phyloP scores from a whole-genome alignment of 2,329 filamentous ascomycete species.

The Beauveria scarabaeidicola region DNA sequence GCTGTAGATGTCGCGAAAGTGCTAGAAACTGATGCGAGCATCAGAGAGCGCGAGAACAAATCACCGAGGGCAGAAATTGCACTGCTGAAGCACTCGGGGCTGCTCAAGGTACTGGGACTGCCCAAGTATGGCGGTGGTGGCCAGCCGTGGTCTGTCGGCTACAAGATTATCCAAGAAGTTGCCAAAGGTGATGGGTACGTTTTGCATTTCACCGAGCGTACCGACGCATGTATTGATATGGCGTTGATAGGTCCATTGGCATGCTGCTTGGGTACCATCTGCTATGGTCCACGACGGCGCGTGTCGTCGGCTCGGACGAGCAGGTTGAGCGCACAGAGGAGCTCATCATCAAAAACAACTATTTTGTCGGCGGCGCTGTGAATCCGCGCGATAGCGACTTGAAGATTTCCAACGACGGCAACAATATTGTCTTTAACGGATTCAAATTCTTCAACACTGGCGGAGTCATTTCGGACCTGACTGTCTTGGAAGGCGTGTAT shows the following conservation, averaged over 20 bases:
- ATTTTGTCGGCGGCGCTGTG: slow-evolving; percentile 57
- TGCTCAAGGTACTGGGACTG: slow-evolving; percentile 31
- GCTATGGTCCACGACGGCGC: slow-evolving; percentile 53
- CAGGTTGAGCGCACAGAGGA: slow-evolving; percentile 50
- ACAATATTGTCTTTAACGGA: slow-evolving; percentile 50
- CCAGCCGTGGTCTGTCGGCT: slow-evolving; percentile 41
- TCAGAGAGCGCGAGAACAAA: slow-evolving; percentile 30
- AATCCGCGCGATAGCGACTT: slow-evolving; percentile 57
- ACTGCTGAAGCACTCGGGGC: slow-evolving; percentile 32
- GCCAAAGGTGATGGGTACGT: slow-evolving; percentile 52
- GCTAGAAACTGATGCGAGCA: slow-evolving; percentile 25
- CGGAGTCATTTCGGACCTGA: slow-evolving; percentile 57
- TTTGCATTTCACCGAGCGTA: accelerated
- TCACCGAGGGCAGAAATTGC: slow-evolving; percentile 31
- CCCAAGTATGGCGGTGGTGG: slow-evolving; percentile 35
- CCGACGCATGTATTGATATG: neutral
- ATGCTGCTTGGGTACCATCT: slow-evolving; percentile 60
- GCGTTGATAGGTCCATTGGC: slow-evolving; percentile 40
- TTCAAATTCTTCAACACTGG: slow-evolving; percentile 61
- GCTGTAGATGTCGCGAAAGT: slow-evolving; percentile 30
- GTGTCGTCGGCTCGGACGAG: slow-evolving; percentile 50
- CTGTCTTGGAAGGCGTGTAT: slow-evolving; percentile 55
- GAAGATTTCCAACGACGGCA: slow-evolving; percentile 44
- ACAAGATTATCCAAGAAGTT: slow-evolving; percentile 52
- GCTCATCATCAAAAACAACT: slow-evolving; percentile 53